Evolutionary conservation across 2,329 filamentous ascomycete species (phyloP).

Genomic region (Lasiodiplodia sp.): DNA sequence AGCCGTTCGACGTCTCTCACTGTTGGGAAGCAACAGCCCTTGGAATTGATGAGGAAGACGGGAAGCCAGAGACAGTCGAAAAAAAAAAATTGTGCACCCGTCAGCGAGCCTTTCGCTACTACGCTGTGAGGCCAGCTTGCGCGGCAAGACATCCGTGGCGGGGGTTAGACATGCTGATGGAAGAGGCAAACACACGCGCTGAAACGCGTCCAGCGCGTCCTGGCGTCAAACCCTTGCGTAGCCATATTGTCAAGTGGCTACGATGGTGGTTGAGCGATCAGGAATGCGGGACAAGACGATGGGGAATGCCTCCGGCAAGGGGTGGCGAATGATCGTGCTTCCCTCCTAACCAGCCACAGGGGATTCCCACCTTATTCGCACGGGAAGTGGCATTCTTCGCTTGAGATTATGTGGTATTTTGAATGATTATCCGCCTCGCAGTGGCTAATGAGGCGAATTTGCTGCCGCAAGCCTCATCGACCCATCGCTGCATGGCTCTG

Average conservation of each 20-base stretch:
- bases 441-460: constrained; percentile 53
- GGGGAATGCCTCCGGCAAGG: constrained; percentile 39
- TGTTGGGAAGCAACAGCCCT: constrained; percentile 1
- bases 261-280: constrained; percentile 31
- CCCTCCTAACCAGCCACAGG: constrained; percentile 31
- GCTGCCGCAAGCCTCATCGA: constrained; percentile 56
- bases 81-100: constrained; percentile 15
- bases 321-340: constrained; percentile 36
- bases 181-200: constrained; percentile 37
- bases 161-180: constrained; percentile 28
- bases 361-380: background rate
- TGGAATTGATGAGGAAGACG: constrained; percentile 28
- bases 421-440: constrained; percentile 52
- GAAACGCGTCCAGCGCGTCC: constrained; percentile 32
- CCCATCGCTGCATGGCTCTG: constrained; percentile 59
- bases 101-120: constrained; percentile 32
- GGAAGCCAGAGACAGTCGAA: constrained; percentile 24
- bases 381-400: constrained; percentile 31
- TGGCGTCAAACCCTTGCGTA: constrained; percentile 38
- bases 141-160: constrained; percentile 35
- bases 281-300: constrained; percentile 41
- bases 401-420: constrained; percentile 54
- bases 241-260: constrained; percentile 32
- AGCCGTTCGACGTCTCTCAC: constrained; percentile 2
- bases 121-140: constrained; percentile 41